phyloP scores from a whole-genome alignment of 345 rosid species.

The Eucalyptus curtisii region DNA sequence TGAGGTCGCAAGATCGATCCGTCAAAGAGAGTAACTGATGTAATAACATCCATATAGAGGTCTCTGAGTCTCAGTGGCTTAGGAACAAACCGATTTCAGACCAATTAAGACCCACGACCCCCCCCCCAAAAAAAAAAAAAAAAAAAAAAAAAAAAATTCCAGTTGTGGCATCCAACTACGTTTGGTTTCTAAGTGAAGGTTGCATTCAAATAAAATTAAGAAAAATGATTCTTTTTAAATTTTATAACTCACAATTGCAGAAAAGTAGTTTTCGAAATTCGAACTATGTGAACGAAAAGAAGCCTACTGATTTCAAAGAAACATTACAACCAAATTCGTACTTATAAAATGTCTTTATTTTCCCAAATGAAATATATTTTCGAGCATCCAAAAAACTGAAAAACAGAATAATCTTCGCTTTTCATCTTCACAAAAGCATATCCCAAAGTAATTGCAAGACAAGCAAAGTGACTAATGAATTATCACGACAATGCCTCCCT shows the following conservation, averaged over 20 bases:
- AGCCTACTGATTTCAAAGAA: not conserved
- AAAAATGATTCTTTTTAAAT: not conserved
- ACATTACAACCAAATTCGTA: not conserved
- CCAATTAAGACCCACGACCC: not conserved
- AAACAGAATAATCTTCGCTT: not conserved
- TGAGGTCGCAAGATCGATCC: too few relatives aligned
- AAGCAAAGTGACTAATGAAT: not conserved
- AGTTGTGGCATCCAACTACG: not conserved
- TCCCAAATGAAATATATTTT: too few relatives aligned
- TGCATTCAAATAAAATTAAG: not conserved
- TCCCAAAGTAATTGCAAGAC: not conserved
- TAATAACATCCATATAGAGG: too few relatives aligned
- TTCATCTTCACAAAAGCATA: not conserved
- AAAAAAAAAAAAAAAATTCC: rapidly evolving
- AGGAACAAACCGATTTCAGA: not conserved
- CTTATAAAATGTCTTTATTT: too few relatives aligned
- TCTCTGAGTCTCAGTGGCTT: rapidly evolving
- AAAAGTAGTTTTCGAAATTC: not conserved
- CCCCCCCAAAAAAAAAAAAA: too few relatives aligned
- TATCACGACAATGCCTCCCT: not conserved
- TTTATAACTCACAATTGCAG: not conserved
- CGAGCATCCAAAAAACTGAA: not conserved
- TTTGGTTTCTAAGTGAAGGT: not conserved
- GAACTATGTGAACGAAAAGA: not conserved
- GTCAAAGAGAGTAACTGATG: too few relatives aligned